Base-by-base conservation (phyloP, 2,329 filamentous ascomycete genomes). In the Westerdykella aurantiaca region DNA sequence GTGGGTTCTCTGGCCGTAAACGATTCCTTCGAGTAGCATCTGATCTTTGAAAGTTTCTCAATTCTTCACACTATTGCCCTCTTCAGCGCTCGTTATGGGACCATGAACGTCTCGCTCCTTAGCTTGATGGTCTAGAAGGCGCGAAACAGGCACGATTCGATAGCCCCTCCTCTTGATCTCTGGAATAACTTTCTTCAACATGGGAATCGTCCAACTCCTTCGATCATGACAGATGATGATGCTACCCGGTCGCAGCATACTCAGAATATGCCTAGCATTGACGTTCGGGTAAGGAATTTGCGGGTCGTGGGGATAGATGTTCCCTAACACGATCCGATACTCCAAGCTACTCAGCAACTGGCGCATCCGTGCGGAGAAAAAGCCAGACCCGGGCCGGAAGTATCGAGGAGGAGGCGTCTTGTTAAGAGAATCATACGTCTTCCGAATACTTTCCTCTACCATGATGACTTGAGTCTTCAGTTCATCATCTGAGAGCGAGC, bases 251-350 rank as follows among this genome's bases (percentile, higher is more conserved):
- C 79, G 73, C 31, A 85, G 73, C 84, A 89, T 88, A 68, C 86
- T 88, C 54, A 95, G 66, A 4, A 95, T 79, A 70, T 95, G 88
- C 52, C 72, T 74, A 6, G 86, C 83, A 67, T 95, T 95, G 41
- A 89, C 53, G 50, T 72, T 70, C 53, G 80, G 76, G 57, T 78
- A 83, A 9, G 73, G 73, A 45, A 95, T 83, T 73, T 94, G 88
- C n/a, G 89, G 82, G 69, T 95, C 89, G 69, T 95, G 88, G 5
- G 89, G 89, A 68, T 94, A 95, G 34, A 95, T 82, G 64, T 82
- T 83, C 2, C 89, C 89, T 33, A 95, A 70, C n/a, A 89, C 83
- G 41, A 93, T 73, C 39, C 76, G 73, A 66, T 88, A 90, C 4
- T 82, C 83, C 48, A 88, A 61, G 41, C 69, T 72, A 29, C 69